A percentile compares a stretch with the other conserved stretches of the same genome.
Evolutionary conservation across 2,329 filamentous ascomycete genomes (phyloP).

Genomic region (Xylaria sp.): DNA sequence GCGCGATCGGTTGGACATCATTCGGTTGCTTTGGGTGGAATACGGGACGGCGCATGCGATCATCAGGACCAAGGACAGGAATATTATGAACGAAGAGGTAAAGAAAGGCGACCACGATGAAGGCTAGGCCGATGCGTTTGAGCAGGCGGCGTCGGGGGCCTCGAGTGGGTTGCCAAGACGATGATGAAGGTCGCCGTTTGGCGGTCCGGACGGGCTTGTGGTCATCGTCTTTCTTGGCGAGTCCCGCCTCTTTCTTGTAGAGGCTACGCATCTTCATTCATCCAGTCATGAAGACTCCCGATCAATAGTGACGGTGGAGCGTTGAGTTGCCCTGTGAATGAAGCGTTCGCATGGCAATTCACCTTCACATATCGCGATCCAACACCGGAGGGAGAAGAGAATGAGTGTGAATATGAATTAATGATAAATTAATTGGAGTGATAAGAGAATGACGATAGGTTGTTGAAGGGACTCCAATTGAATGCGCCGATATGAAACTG

Average conservation of each 20-base stretch:
- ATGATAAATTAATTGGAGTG: background rate
- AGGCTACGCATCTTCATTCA: constrained; percentile 40
- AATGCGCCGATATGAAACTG: background rate
- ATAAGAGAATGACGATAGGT: background rate
- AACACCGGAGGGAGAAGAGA: background rate
- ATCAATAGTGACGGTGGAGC: background rate
- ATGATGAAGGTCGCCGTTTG: constrained; percentile 26
- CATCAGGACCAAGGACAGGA: constrained; percentile 41
- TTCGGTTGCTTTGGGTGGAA: constrained; percentile 26
- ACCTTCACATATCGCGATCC: constrained; percentile 22
- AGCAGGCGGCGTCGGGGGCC: constrained; percentile 47
- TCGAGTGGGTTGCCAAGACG: constrained; percentile 40
- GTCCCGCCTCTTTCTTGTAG: constrained; percentile 49
- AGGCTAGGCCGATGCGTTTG: constrained; percentile 46
- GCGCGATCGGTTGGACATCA: background rate
- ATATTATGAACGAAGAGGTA: constrained; percentile 63
- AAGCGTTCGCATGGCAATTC: constrained; percentile 20
- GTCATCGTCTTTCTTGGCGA: constrained; percentile 58
- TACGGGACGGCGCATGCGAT: constrained; percentile 36
- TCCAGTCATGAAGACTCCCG: constrained; percentile 22
- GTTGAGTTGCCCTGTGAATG: constrained; percentile 6
- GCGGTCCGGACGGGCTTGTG: constrained; percentile 29
- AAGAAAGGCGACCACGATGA: constrained; percentile 45
- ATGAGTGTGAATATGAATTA: background rate
- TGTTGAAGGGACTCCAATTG: background rate